These are phyloP conservation scores for Tephrocybe rancida DNA, from an alignment of 768 basidiomycete genomes.

Conservation along the genomic window DNA sequence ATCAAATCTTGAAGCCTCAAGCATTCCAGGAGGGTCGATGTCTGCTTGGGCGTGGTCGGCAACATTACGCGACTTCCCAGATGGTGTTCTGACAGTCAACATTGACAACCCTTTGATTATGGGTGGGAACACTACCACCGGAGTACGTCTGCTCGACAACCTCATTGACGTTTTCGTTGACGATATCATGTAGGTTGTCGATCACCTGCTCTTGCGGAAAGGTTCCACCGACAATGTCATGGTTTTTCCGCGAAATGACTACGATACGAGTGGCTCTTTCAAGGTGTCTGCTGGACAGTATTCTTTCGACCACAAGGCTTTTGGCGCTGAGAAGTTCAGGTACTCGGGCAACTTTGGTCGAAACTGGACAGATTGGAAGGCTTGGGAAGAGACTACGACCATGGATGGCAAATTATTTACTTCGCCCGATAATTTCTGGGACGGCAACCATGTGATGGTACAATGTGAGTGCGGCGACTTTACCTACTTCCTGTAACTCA, in stretches of 20 bases:
- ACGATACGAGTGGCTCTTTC: conserved; percentile 60
- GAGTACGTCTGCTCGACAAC: neutral
- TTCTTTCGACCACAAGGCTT: conserved; percentile 77
- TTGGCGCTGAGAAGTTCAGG: conserved; percentile 86
- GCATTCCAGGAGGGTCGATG: conserved; percentile 51
- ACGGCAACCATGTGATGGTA: too few relatives aligned
- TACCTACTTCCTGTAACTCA: too few relatives aligned
- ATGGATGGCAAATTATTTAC: conserved; percentile 62
- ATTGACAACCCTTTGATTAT: conserved; percentile 55
- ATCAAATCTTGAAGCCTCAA: conserved; percentile 41
- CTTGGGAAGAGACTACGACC: conserved; percentile 72
- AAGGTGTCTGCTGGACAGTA: conserved; percentile 62
- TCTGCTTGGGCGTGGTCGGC: conserved; percentile 76
- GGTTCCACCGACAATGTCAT: conserved; percentile 75
- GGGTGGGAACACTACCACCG: conserved; percentile 31
- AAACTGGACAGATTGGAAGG: conserved; percentile 80
- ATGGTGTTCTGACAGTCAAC: conserved; percentile 78
- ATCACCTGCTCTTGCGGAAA: conserved; percentile 81
- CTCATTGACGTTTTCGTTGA: neutral
- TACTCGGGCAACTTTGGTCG: conserved; percentile 86
- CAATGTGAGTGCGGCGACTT: too few relatives aligned
- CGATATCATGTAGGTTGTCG: conserved; percentile 47
- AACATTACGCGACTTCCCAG: conserved; percentile 72
- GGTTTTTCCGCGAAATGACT: conserved; percentile 85
- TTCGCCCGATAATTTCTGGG: conserved; percentile 50